Percentiles rank a stretch among this genome's conserved stretches.
phyloP scores from a whole-genome alignment of 2,329 filamentous ascomycete genomes.

The Metarhizium guizhouense region DNA sequence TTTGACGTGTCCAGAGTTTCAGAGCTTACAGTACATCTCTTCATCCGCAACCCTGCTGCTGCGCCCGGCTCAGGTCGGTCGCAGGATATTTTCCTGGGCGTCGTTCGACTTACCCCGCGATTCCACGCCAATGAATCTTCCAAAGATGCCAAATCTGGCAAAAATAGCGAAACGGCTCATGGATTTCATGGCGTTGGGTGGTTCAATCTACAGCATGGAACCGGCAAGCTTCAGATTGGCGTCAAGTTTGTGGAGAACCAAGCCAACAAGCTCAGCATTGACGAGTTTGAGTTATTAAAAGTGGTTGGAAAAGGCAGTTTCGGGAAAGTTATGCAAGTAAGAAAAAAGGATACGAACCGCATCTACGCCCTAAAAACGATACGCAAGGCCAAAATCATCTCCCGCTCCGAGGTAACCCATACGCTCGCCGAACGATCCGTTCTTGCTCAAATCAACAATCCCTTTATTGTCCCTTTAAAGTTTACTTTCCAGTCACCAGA shows the following conservation, averaged over 20 bases:
- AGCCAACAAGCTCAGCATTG: slow-evolving; percentile 81
- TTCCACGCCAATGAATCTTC: slow-evolving; percentile 53
- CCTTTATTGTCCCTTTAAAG: slow-evolving; percentile 96
- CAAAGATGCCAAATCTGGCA: slow-evolving; percentile 24
- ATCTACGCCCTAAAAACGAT: slow-evolving; percentile 99
- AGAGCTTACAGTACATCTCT: slow-evolving; percentile 83
- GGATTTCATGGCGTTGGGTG: slow-evolving; percentile 75
- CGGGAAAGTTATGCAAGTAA: slow-evolving; percentile 98
- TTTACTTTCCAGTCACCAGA: slow-evolving; percentile 99
- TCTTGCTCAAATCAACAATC: slow-evolving; percentile 98
- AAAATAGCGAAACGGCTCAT: slow-evolving; percentile 42
- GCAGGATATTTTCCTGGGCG: slow-evolving; percentile 88
- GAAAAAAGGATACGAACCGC: slow-evolving; percentile 93
- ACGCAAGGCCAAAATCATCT: slow-evolving; percentile 97
- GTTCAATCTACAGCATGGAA: slow-evolving; percentile 84
- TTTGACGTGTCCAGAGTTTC: slow-evolving; percentile 96
- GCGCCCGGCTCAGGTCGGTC: slow-evolving; percentile 79
- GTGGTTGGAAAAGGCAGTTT: slow-evolving; percentile 97
- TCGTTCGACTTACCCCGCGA: slow-evolving; percentile 79
- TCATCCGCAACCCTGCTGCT: slow-evolving; percentile 85
- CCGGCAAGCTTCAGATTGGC: slow-evolving; percentile 80
- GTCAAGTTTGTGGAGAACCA: slow-evolving; percentile 93
- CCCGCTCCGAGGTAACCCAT: slow-evolving; percentile 92
- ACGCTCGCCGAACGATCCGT: slow-evolving; percentile 94
- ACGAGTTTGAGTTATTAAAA: slow-evolving; percentile 95